A percentile compares a stretch with the other conserved stretches of the same genome.
phyloP scores from a whole-genome alignment of 805 yeast species.

The Metschnikowia shivogae region DNA sequence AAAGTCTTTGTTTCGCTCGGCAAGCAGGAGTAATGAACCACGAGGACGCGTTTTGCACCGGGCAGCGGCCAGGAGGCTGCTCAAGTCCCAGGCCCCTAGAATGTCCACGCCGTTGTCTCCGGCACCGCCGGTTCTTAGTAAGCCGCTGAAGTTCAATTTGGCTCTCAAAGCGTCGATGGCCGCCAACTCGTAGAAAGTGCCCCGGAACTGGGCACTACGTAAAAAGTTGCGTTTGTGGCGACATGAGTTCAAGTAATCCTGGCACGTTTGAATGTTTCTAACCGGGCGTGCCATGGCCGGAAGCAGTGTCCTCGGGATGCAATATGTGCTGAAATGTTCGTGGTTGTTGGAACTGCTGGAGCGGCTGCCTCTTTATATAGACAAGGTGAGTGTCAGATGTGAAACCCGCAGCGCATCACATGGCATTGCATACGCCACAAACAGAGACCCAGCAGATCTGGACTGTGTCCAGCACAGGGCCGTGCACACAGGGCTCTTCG shows the following conservation, averaged over 20 bases:
- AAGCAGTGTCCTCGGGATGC: too few species aligned
- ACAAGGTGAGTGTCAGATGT: neutral
- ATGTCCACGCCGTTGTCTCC: constrained; percentile 57
- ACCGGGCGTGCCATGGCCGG: neutral
- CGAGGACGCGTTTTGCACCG: neutral
- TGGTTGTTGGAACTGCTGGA: neutral
- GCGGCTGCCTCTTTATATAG: neutral
- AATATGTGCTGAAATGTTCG: neutral
- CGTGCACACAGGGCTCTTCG: too few species aligned
- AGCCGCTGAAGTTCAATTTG: constrained; percentile 32
- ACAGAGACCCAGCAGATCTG: neutral
- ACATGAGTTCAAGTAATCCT: constrained; percentile 30
- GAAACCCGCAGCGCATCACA: neutral
- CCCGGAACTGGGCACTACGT: constrained; percentile 45
- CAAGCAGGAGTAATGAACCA: constrained; percentile 9
- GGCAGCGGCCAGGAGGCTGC: neutral
- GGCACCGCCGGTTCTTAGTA: constrained; percentile 50
- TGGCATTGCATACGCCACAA: neutral
- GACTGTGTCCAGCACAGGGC: too few species aligned
- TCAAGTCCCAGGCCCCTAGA: constrained; percentile 48
- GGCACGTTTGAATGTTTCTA: constrained; percentile 20
- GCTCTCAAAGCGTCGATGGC: constrained; percentile 37
- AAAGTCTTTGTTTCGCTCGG: constrained; percentile 5
- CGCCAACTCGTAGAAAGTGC: constrained; percentile 52
- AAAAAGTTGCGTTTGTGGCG: constrained; percentile 17